Evolutionary conservation across 805 yeast species (phyloP).

Genomic region (Lipomyces chichibuensis): DNA sequence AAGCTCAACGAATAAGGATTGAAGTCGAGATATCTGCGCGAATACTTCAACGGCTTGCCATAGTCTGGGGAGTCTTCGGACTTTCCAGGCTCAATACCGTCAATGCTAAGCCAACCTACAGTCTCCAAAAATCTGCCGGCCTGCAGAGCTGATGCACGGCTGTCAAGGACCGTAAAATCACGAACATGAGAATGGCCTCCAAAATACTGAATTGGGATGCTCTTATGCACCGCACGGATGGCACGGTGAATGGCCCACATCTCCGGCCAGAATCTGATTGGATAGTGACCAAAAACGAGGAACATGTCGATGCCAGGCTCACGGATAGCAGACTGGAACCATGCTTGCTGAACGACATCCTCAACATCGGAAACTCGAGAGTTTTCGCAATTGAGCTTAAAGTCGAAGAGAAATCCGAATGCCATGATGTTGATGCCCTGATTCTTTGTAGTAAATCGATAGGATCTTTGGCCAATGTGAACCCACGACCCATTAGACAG

Average conservation of each 20-base stretch:
- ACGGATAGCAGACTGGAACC: conserved; percentile 61
- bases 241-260: conserved; percentile 51
- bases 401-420: conserved; percentile 80
- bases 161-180: conserved; percentile 74
- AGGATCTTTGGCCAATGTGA: conserved; percentile 68
- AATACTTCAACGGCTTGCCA: conserved; percentile 41
- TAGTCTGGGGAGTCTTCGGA: conserved; percentile 38
- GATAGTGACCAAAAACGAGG: conserved; percentile 78
- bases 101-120: conserved; percentile 79
- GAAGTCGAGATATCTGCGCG: conserved; percentile 81
- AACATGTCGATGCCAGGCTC: conserved; percentile 61
- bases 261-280: conserved; percentile 65
- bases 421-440: conserved; percentile 60
- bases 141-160: conserved; percentile 73
- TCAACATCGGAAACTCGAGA: conserved; percentile 66
- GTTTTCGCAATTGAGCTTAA: conserved; percentile 59
- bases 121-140: conserved; percentile 94
- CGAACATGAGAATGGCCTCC: conserved; percentile 95
- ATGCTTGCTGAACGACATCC: conserved; percentile 56
- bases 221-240: conserved; percentile 63
- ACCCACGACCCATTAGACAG: conserved; percentile 49
- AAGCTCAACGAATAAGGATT: conserved; percentile 68
- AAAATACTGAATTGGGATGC: conserved; percentile 73
- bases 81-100: conserved; percentile 36
- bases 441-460: conserved; percentile 66